These are phyloP conservation scores for Vitis hybrid DNA, from an alignment of 177 flowering plant species.

Conservation along the genomic window DNA sequence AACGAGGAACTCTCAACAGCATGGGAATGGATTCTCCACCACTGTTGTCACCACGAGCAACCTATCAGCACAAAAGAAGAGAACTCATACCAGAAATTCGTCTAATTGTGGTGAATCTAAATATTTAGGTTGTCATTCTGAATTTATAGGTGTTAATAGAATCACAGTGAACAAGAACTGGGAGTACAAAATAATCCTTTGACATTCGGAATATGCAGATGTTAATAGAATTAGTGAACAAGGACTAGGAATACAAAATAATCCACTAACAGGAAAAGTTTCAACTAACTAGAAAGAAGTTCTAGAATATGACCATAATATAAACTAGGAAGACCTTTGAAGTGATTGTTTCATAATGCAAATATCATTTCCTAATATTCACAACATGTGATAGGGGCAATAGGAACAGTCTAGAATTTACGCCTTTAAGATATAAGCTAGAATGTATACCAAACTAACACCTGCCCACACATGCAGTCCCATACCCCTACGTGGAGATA, in stretches of 20 bases:
- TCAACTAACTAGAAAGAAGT: background rate
- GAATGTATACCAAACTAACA: too few relatives aligned
- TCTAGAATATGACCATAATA: too few relatives aligned
- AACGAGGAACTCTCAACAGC: constrained; percentile 80
- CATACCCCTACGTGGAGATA: too few relatives aligned
- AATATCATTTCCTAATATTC: too few relatives aligned
- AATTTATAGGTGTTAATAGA: background rate
- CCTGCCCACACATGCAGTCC: too few relatives aligned
- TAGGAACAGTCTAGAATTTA: too few relatives aligned
- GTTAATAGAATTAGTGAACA: background rate
- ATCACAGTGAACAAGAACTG: background rate
- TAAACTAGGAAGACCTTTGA: too few relatives aligned
- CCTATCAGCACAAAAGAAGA: constrained; percentile 35
- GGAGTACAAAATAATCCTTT: background rate
- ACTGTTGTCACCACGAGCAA: constrained; percentile 80
- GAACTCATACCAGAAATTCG: background rate
- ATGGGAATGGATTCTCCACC: constrained; percentile 88
- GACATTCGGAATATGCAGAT: background rate
- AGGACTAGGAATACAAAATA: background rate
- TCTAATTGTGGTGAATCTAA: background rate
- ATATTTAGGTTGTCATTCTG: too few relatives aligned
- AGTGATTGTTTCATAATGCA: too few relatives aligned
- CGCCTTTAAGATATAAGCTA: too few relatives aligned
- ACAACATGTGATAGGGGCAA: too few relatives aligned
- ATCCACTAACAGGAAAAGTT: background rate